Evolutionary conservation across 805 yeast species (phyloP), one percentile per base, ranked within the genome.

Genomic region (Jamesozyma lodderae): DNA sequence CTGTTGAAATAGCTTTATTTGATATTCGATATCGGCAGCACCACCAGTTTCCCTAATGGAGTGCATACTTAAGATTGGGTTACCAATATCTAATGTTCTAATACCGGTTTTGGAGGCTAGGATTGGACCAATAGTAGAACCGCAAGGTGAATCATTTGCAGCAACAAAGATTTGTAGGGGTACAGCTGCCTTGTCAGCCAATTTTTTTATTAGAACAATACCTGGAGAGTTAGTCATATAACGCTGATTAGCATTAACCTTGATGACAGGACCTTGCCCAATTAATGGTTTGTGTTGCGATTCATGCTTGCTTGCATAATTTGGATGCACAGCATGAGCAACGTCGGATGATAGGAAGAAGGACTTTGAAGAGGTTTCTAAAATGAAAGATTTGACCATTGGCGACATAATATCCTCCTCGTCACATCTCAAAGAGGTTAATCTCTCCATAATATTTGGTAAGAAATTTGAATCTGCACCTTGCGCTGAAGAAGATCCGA

Each of bases 251-350:
- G 97, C 96, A 55, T 90, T 90, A 56, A 90, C 66, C 62, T 90
- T 90, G 55, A 90, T 76, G 3, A 87, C 96, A 0, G 97, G 96
- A 6, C 98, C 98, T 25, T 69, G 68, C 53, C 94, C 94, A 43
- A 90, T 64, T 36, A 70, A 69, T 1, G 98, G 97, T 46, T 75
- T 74, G 60, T 90, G 94, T 43, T 72, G 66, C 17, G 74, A 57
- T 57, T 92, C 97, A 62, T 92, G 82, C 49, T 74, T 74, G 37
- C 70, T 72, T 4, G 74, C 64, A 59, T 90, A 90, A 61, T 90
- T 90, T 41, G 98, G 98, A 60, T 90, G 96, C 27, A 90, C 81
- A 23, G 95, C 97, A 57, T 90, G 98, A 1, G 97, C 95, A 77
- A 87, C 92, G 59, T 90, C 98, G 0, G 95, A 84, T 0, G 96